phyloP scores from a whole-genome alignment of 768 basidiomycete species.

The Vararia minispora region DNA sequence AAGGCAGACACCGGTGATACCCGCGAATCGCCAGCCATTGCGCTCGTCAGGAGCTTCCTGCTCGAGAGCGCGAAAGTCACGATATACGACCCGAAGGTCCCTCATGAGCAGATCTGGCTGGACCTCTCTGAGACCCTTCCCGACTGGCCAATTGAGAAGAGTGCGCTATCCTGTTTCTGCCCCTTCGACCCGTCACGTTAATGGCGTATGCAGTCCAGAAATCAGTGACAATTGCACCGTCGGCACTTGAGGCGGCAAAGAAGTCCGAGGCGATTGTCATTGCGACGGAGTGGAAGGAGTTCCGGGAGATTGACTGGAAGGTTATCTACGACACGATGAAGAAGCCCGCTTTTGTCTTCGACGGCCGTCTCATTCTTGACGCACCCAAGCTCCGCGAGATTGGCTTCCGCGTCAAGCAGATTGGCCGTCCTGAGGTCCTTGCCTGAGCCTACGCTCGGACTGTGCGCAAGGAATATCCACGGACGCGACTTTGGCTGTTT shows the following conservation, averaged over 20 bases:
- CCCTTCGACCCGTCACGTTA: background rate
- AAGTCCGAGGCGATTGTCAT: conserved; percentile 89
- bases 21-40: conserved; percentile 93
- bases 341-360: conserved; percentile 98
- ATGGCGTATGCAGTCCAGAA: conserved; percentile 57
- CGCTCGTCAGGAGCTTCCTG: conserved; percentile 88
- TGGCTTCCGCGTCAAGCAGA: no score
- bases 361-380: conserved; percentile 84
- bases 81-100: conserved; percentile 89
- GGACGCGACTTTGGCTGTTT: no score
- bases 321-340: conserved; percentile 80
- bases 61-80: conserved; percentile 79
- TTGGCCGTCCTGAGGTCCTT: no score
- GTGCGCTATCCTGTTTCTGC: conserved; percentile 31
- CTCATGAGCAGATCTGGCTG: conserved; percentile 76
- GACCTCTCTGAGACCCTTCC: conserved; percentile 68
- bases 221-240: conserved; percentile 67
- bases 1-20: conserved; percentile 99
- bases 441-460: no score
- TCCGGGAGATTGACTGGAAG: conserved; percentile 86
- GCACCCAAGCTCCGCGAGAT: conserved; percentile 68
- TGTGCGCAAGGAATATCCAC: no score
- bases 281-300: conserved; percentile 97
- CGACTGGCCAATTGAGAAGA: conserved; percentile 43
- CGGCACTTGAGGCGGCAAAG: conserved; percentile 81